A percentile compares a stretch with the other conserved stretches of the same genome.
phyloP scores from a whole-genome alignment of 1,284 basidiomycete genomes.

The Sanghuangporus baumii region DNA sequence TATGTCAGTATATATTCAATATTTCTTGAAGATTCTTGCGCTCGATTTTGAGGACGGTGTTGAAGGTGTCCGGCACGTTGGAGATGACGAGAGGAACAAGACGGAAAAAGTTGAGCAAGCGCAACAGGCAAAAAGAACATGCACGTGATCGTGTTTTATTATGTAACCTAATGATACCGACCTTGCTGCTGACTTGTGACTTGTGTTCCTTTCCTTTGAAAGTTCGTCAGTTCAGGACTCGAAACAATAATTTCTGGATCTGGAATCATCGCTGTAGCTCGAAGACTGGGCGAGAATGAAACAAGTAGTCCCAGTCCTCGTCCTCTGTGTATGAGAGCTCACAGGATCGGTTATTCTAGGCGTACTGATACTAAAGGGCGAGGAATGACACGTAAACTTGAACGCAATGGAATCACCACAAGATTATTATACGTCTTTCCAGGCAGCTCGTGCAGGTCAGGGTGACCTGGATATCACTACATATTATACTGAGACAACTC shows the following conservation, averaged over 20 bases:
- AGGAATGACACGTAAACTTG: not conserved
- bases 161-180: not conserved
- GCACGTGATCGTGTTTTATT: constrained; percentile 10
- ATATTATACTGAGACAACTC: not conserved
- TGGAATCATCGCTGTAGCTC: no score
- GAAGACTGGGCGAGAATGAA: no score
- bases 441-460: constrained; percentile 31
- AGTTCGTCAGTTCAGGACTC: no score
- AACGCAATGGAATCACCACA: constrained; percentile 30
- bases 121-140: not conserved
- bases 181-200: no score
- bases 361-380: not conserved
- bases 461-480: no score
- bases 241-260: no score
- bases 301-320: no score
- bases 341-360: no score
- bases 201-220: not conserved
- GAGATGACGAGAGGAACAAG: not conserved
- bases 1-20: not conserved
- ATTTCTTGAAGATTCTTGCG: not conserved
- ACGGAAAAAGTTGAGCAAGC: not conserved
- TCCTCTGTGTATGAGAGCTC: no score
- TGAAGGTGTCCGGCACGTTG: constrained; percentile 8
- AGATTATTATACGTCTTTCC: constrained; percentile 41
- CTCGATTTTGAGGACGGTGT: not conserved